These are phyloP conservation scores for Ormosia emarginata DNA, from an alignment of 306 rosid species.

Conservation along the genomic window DNA sequence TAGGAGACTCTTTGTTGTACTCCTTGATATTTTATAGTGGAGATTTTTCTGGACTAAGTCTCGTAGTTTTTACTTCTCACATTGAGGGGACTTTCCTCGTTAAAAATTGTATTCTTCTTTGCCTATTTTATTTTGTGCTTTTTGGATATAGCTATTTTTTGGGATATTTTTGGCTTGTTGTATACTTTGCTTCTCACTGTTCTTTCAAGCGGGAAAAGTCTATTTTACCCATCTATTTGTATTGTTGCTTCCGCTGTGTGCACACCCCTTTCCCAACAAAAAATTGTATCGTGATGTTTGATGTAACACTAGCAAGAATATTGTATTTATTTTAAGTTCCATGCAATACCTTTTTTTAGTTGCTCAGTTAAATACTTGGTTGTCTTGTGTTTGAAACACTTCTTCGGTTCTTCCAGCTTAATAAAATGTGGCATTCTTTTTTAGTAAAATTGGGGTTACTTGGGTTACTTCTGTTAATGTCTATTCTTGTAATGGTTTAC, in stretches of 20 bases:
- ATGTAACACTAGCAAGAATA: background rate
- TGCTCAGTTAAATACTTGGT: background rate
- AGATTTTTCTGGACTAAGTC: background rate
- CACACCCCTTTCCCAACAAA: background rate
- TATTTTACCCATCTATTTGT: background rate
- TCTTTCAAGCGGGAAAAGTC: too few species aligned
- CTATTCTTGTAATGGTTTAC: conserved; percentile 4
- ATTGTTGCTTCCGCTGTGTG: background rate
- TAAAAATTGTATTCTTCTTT: background rate
- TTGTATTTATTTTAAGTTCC: background rate
- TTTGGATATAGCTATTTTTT: background rate
- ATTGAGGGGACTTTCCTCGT: background rate
- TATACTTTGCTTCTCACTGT: background rate
- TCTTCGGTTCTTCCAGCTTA: background rate
- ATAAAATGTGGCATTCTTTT: background rate
- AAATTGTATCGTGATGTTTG: background rate
- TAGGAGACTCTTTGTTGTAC: background rate
- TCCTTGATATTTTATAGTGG: background rate
- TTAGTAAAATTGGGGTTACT: background rate
- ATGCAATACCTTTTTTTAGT: background rate
- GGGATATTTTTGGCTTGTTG: background rate
- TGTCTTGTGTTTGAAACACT: background rate
- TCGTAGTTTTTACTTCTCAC: background rate
- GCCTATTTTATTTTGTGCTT: background rate
- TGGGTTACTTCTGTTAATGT: background rate